Evolutionary conservation across 2,329 filamentous ascomycete genomes (phyloP), one percentile per base, ranked within the genome.

Genomic region (Sporothrix schenckii): DNA sequence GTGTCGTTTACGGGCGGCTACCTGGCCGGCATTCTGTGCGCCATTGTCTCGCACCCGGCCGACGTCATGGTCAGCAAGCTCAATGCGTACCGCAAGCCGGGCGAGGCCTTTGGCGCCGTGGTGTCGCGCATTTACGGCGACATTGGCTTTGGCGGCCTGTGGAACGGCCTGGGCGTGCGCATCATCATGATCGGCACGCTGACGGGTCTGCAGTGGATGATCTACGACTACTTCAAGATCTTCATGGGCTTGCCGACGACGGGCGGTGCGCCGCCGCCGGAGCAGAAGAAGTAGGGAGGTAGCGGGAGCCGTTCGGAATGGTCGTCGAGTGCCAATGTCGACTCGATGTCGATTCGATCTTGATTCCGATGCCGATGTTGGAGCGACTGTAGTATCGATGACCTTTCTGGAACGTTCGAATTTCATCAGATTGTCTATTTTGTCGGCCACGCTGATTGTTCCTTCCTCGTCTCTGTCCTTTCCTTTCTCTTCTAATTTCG

Each of bases 31-130:
- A 94, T 97, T 75, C 86, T 94, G 49, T 97, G 93, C 77, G 93
- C 93, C 56, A 85, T 93, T 70, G 91, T 95, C 34, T 92, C 89
- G 19, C 91, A 93, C 76, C 91, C 91, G 3, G 90, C 91, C 66
- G 91, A 94, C 79, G 93, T 97, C 76, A 94, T 97, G 89, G 93
- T 97, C 73, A 93, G 91, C 80, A 97, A 97, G 84, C 84, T 97
- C 75, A 97, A 97, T 77, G 89, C 92, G 44, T 89, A 89, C 76
- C 89, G 92, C 68, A 84, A 89, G 78, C 80, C 90, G 2, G 92
- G 92, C 41, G 93, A 97, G 82, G 88, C 87, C 1, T 92, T 94
- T 74, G 92, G 91, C 21, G 84, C 85, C 50, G 93, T 91, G n/a
- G 87, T 92, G 75, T 82, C 87, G 71, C 87, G 93, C 58, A 95